Base-by-base conservation (phyloP, 768 basidiomycete genomes). In the Russula sp. region DNA sequence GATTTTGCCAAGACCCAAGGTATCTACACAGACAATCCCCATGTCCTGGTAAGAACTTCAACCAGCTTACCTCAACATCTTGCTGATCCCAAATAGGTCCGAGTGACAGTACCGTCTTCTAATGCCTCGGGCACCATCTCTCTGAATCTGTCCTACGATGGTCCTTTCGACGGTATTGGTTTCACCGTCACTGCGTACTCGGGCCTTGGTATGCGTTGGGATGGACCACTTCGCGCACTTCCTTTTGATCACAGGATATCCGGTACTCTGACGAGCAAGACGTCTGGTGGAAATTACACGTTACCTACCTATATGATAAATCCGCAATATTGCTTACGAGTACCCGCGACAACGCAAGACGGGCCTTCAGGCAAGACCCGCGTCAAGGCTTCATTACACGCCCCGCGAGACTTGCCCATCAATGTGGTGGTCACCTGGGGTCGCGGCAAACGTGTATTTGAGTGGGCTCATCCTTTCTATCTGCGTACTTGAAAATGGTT, bases 261-360 rank as follows among this genome's bases (percentile, higher is more conserved):
- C 0, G 89, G 85, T 9, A 70, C 77, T 0, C 79, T 96, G 66
- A 87, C 86, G 0, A 80, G 75, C 40, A 86, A 85, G 68, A 92
- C 84, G 32, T 83, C 91, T 0, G 96, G 96, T 0, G 96, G 96
- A 1, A 95, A 94, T 71, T 83, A 86, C 61, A 83, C 84, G 5
- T 79, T 85, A 67, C 84, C 91, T 0, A 87, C 89, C 0, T 97
- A 89, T 74, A 89, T 96, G 86, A 74, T 83, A 55, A 98, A 98
- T 71, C 95, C 95, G 0, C 93, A 97, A 71, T 98, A 92, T 74
- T 80, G 81, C 61, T 77, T 98, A 16, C 80, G 75, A 8, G 75
- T 96, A 22, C 76, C 80, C 59, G 76, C 82, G 5, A 66, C 22
- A 14, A 61, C 10, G 20, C 49, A 52, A 30, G 42, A 38, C 4